These are phyloP conservation scores for Arctostaphylos glauca DNA, from an alignment of 148 eudicot genomes.

Conservation along the genomic window DNA sequence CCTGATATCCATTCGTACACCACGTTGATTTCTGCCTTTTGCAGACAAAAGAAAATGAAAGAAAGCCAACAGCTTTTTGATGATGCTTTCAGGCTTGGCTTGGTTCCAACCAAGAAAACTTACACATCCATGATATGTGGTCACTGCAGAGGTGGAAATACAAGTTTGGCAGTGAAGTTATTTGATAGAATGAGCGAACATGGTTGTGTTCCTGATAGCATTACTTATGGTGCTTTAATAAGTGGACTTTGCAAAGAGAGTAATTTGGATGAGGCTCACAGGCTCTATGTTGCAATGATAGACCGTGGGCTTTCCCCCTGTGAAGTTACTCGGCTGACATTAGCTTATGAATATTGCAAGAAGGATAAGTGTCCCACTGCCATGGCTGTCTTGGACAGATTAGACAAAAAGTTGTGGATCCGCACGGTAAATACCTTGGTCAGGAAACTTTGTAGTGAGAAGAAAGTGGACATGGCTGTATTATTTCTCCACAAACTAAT, in stretches of 20 bases:
- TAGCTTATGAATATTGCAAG: conserved; percentile 81
- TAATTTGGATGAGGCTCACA: conserved; percentile 68
- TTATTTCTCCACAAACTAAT: conserved; percentile 57
- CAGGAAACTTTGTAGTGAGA: conserved; percentile 86
- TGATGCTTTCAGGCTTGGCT: conserved; percentile 55
- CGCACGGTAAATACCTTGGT: conserved; percentile 67
- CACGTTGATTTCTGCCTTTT: conserved; percentile 56
- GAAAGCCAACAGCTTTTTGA: conserved; percentile 62
- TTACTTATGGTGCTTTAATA: conserved; percentile 74
- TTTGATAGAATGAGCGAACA: conserved; percentile 59
- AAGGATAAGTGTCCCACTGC: conserved; percentile 42
- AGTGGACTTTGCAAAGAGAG: conserved; percentile 82
- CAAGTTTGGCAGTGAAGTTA: conserved; percentile 40
- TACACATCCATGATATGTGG: conserved; percentile 89
- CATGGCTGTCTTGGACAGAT: conserved; percentile 44
- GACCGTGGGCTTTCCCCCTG: conserved; percentile 63
- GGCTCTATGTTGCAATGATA: conserved; percentile 58
- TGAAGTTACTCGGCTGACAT: conserved; percentile 80
- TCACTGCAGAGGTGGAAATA: conserved; percentile 51
- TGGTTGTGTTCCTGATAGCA: conserved; percentile 71
- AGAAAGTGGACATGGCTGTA: conserved; percentile 66
- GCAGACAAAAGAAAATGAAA: conserved; percentile 55
- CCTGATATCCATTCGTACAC: conserved; percentile 71
- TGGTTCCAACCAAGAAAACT: conserved; percentile 68
- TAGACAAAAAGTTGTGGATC: conserved; percentile 74